These are phyloP conservation scores for Novymonas esmeraldas DNA, from an alignment of 208 protist species.

Conservation along the genomic window DNA sequence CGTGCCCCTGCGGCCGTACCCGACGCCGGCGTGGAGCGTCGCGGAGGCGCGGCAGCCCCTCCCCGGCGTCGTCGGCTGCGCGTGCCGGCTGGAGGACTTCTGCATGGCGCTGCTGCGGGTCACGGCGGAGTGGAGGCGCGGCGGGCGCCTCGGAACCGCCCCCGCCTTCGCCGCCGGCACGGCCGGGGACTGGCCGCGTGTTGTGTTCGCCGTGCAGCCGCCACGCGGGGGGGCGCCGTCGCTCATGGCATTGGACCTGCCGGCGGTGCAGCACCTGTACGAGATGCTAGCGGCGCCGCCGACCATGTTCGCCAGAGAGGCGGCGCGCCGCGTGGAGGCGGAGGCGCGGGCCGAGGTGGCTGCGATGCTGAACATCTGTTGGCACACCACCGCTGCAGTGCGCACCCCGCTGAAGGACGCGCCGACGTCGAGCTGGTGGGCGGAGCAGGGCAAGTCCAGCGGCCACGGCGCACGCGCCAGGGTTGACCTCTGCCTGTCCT, in stretches of 20 bases:
- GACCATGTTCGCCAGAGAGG: slow-evolving; percentile 14
- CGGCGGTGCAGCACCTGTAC: slow-evolving; percentile 27
- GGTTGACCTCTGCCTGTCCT: slow-evolving; percentile 20
- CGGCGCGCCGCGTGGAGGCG: slow-evolving; percentile 11
- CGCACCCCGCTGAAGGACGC: neutral
- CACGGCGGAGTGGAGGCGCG: slow-evolving; percentile 6
- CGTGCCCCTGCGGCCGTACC: slow-evolving; percentile 60
- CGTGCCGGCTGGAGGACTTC: slow-evolving; percentile 8
- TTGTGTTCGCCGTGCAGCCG: slow-evolving; percentile 25
- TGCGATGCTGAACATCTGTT: slow-evolving; percentile 21
- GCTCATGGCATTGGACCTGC: slow-evolving; percentile 15
- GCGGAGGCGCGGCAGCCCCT: slow-evolving; percentile 13
- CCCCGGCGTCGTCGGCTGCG: neutral
- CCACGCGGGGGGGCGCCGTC: slow-evolving; percentile 20
- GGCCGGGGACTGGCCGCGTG: neutral
- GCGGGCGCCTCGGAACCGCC: neutral
- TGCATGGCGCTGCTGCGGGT: slow-evolving; percentile 14
- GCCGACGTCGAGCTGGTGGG: slow-evolving; percentile 5
- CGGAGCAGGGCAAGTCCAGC: neutral
- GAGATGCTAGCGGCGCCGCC: slow-evolving; percentile 22
- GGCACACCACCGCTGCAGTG: slow-evolving; percentile 10
- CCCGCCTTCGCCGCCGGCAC: neutral
- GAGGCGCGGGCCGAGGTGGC: slow-evolving; percentile 17
- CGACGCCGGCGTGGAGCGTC: slow-evolving; percentile 18
- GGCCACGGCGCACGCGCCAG: neutral